Evolutionary conservation across 352 stramenopile genomes (phyloP), one percentile per base, ranked within the genome.

Genomic region (Elongisporangium prolatum): DNA sequence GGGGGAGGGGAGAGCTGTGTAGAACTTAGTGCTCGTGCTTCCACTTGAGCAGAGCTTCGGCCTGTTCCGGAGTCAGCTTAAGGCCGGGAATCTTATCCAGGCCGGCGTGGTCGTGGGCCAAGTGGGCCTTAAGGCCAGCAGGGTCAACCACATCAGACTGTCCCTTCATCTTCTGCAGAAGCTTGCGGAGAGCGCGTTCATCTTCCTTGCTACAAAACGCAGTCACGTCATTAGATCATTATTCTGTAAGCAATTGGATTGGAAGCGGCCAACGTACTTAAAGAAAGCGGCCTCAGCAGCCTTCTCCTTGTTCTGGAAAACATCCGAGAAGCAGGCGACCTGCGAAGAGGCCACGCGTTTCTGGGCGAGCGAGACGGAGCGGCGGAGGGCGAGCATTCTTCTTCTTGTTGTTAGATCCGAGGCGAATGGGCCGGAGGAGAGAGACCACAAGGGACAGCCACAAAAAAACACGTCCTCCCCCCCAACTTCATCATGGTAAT

Each of bases 111-210:
- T 95, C 85, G 72, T 91, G 71, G 28, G 81, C 69, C 48, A 92
- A 61, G 70, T 95, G 83, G 68, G 72, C 62, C 75, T 95, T 86
- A 34, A 72, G 67, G 47, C 84, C 84, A 20, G 62, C 56, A 24
- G 70, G 71, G 62, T 94, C 84, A 22, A 76, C 74, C 51, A 68
- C 68, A 57, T 95, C 84, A 9, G 84, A 75, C 72, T 95, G 84
- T 17, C 66, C 73, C 74, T 95, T 93, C 67, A 95, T 71, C 80
- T 95, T 95, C 70, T 91, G 75, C 48, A 95, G 72, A 56, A 95
- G 75, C 73, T 91, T 90, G 69, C 86, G 86, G 21, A 95, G 83
- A 18, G 82, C 25, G 70, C 89, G 91, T 67, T 95, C 86, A 61
- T 95, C 86, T 60, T 91, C 67, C 74, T 95, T 95, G 77, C 86